Conservation (phyloP, 371 early-diverging fungal genomes). For the Saksenaea oblongispora region DNA sequence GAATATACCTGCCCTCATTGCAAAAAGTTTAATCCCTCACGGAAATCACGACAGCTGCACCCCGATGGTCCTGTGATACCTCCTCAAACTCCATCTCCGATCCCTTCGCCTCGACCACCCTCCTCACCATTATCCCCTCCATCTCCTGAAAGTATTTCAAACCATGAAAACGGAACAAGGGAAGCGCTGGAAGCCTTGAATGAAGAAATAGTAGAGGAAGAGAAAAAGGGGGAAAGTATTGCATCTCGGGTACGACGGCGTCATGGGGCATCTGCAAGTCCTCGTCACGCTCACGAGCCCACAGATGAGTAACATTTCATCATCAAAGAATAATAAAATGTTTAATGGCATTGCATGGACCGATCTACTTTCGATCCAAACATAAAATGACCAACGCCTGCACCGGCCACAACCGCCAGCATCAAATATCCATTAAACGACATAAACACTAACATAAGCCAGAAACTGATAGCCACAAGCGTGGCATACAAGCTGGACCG, state of each 20-base stretch:
- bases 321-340: no score
- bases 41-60: slow-evolving; percentile 20
- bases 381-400: slow-evolving; percentile 64
- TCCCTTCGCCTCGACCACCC: background rate
- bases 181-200: background rate
- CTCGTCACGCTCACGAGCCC: background rate
- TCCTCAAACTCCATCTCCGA: background rate
- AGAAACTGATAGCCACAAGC: background rate
- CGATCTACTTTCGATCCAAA: slow-evolving; percentile 38
- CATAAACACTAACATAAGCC: slow-evolving; percentile 59
- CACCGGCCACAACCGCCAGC: slow-evolving; percentile 62
- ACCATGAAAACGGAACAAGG: background rate
- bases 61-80: slow-evolving; percentile 3
- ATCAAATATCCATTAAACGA: slow-evolving; percentile 79
- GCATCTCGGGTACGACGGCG: background rate
- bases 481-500: slow-evolving; percentile 16
- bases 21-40: slow-evolving; percentile 25
- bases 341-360: slow-evolving; percentile 33
- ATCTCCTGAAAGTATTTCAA: background rate
- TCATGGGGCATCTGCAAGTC: no score
- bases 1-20: slow-evolving; percentile 27
- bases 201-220: background rate
- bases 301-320: background rate
- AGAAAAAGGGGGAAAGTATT: background rate
- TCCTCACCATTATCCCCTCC: background rate